Base-by-base conservation (phyloP, 148 eudicot species). In the Rhododendron mucronatum region DNA sequence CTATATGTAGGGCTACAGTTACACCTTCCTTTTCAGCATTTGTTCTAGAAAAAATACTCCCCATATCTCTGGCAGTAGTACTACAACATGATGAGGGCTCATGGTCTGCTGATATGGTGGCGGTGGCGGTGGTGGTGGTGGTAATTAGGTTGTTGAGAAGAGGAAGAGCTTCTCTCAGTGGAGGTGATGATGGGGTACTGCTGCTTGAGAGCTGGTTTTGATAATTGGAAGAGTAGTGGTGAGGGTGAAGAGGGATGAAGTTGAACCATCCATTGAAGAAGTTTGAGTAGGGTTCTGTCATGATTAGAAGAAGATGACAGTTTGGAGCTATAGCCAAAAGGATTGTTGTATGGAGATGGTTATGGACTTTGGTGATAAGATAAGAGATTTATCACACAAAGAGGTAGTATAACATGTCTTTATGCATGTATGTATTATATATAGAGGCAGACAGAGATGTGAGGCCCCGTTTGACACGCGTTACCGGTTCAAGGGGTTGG, bases 121-220 rank as follows among this genome's bases (percentile, higher is more conserved):
- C 1, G 28, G 16, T 90, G 85, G 57, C 2, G 69, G 69, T 8
- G 28, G 69, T 91, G 73, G 73, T 9, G 16, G 33, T 91, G 85
- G 44, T 41, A 41, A 57, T 89, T 82, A 65, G 87, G 88, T 37
- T 81, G 48, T 84, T 89, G 26, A 93, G 89, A 0, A 93, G 91
- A 4, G 93, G 95, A 77, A 93, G 95, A 61, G 92, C 92, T 90
- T 93, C 92, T 81, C 86, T 91, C 0, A 88, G 90, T 11, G 93
- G 92, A 59, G 96, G 93, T 59, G 96, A 91, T 20, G 92, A 88
- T 10, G 91, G 89, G 71, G n/a, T 7, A 16, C 21, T 55, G 15
- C 16, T 35, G 13, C 7, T 71, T 59, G 71, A 84, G 11, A 41
- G 37, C 26, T 37, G 74, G 33, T 47, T 16, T 83, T 79, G 69